Evolutionary conservation across 1,284 basidiomycete species (phyloP).

Genomic region (Trichosporon faecale): DNA sequence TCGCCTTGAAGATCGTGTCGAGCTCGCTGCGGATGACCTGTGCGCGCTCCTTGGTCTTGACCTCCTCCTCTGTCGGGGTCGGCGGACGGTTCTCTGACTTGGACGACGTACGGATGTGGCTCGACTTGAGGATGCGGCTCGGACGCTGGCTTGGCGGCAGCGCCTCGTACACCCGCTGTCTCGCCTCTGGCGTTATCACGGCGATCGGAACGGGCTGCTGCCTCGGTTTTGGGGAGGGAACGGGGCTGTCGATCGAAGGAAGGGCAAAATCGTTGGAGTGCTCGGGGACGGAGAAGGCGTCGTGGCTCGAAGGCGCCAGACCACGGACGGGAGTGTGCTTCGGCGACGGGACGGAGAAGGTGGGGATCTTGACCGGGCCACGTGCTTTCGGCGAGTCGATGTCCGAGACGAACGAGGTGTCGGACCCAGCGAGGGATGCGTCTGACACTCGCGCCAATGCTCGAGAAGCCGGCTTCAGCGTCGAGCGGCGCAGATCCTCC

Average conservation of each 20-base stretch:
- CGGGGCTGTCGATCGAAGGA: conserved; percentile 15
- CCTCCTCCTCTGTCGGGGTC: background rate
- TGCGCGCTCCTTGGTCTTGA: background rate
- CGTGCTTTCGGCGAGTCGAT: conserved; percentile 37
- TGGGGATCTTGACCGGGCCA: conserved; percentile 41
- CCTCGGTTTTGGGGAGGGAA: background rate
- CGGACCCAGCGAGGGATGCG: background rate
- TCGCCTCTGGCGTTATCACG: background rate
- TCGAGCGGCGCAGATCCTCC: background rate
- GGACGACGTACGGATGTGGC: background rate
- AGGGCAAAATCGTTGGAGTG: background rate
- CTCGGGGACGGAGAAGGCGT: background rate
- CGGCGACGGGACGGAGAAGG: conserved; percentile 15
- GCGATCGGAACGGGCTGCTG: background rate
- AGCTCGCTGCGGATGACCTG: background rate
- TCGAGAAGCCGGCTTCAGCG: background rate
- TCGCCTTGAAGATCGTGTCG: conserved; percentile 1
- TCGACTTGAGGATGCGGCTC: conserved; percentile 3
- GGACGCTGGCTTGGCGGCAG: background rate
- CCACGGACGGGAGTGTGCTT: background rate
- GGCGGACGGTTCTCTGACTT: conserved; percentile 1
- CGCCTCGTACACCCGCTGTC: background rate
- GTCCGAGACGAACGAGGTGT: conserved; percentile 21
- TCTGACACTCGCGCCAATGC: background rate
- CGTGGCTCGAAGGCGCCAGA: background rate